These are phyloP conservation scores for Haplosporangium sp. DNA, from an alignment of 371 early-diverging fungal genomes.

Conservation along the genomic window DNA sequence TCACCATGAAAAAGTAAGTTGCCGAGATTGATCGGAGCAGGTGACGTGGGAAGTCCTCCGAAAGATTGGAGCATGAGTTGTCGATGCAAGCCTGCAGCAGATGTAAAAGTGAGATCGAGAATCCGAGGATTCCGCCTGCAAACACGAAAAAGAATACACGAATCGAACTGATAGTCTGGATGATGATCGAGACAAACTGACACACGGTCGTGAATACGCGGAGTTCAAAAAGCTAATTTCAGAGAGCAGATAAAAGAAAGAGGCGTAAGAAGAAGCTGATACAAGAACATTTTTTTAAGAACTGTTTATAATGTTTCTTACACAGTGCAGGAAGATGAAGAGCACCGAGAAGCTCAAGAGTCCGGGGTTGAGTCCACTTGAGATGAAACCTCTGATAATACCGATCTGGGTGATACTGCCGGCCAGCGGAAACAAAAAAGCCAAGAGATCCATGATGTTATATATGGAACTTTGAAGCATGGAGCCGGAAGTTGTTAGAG, in stretches of 20 bases:
- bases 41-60: background rate
- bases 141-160: constrained; percentile 7
- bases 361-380: background rate
- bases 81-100: background rate
- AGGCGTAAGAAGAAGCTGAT: too few species aligned
- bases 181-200: constrained; percentile 8
- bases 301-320: background rate
- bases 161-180: constrained; percentile 1
- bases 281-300: too few species aligned
- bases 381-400: background rate
- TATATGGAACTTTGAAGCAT: background rate
- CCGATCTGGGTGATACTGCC: background rate
- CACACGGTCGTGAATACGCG: constrained; percentile 1
- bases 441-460: background rate
- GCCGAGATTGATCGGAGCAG: background rate
- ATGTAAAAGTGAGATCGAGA: constrained; percentile 5
- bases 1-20: constrained; percentile 8
- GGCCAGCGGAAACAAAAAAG: background rate
- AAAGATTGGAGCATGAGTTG: background rate
- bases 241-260: background rate
- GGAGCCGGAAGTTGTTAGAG: background rate
- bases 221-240: constrained; percentile 1
- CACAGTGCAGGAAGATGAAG: background rate
- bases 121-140: background rate
- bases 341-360: constrained; percentile 1